Percentiles rank a stretch among this genome's conserved stretches.
phyloP scores from a whole-genome alignment of 164 flowering plant genomes.

The Magnolia kwangsiensis region DNA sequence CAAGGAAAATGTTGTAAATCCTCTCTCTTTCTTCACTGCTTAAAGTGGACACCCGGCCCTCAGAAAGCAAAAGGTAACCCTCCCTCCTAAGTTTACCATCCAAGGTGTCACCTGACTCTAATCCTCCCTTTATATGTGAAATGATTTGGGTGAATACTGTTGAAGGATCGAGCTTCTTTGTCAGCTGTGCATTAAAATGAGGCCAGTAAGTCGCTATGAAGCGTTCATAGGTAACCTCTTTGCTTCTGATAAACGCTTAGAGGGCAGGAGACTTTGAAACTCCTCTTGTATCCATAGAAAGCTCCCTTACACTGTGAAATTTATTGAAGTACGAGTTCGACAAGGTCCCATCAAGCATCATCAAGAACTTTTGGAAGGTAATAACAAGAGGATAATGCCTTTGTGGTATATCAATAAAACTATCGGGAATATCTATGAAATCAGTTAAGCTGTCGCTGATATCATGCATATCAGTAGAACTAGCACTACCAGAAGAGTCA shows the following conservation, averaged over 20 bases:
- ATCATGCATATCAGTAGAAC: constrained; percentile 33
- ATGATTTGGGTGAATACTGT: constrained; percentile 71
- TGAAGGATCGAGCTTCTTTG: constrained; percentile 57
- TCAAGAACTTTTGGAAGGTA: constrained; percentile 63
- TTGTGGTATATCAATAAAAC: constrained; percentile 39
- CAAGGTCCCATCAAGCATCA: constrained; percentile 77
- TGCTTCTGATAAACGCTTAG: constrained; percentile 40
- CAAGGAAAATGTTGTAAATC: constrained; percentile 49
- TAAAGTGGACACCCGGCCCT: constrained; percentile 43
- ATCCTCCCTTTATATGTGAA: constrained; percentile 70
- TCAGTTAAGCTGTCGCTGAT: constrained; percentile 30
- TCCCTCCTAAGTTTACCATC: constrained; percentile 39
- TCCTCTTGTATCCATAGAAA: constrained; percentile 13
- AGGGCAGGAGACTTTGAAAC: constrained; percentile 39
- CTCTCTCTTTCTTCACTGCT: constrained; percentile 35
- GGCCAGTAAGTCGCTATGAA: constrained; percentile 72
- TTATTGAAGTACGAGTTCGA: constrained; percentile 59
- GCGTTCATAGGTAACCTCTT: constrained; percentile 53
- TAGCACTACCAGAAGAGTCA: constrained; percentile 14
- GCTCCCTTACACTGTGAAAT: constrained; percentile 31
- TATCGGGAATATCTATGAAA: constrained; percentile 55
- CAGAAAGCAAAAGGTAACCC: constrained; percentile 46
- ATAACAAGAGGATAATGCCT: constrained; percentile 61
- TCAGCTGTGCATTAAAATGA: constrained; percentile 47
- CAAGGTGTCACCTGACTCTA: constrained; percentile 19